Conservation (phyloP, 179 eudicot species). For the Monotropa hypopitys region DNA sequence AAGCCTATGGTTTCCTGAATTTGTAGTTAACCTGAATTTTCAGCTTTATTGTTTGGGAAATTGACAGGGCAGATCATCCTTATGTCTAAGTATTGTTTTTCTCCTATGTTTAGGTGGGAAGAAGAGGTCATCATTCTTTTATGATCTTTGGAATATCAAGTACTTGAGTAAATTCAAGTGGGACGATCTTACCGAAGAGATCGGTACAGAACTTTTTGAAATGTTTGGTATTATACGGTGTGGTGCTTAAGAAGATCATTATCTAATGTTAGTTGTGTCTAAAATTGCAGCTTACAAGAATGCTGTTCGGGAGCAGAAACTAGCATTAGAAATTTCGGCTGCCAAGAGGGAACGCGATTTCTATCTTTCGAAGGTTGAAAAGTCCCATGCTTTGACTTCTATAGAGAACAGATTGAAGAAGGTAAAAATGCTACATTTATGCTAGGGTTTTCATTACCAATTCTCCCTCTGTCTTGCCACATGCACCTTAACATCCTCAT, state of each 20-base stretch:
- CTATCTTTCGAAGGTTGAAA: conserved; percentile 69
- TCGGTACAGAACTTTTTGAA: conserved; percentile 29
- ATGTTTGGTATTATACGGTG: background rate
- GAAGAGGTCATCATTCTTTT: conserved; percentile 74
- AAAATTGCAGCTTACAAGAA: conserved; percentile 43
- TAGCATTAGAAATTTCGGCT: conserved; percentile 66
- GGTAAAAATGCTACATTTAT: conserved; percentile 27
- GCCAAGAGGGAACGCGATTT: conserved; percentile 79
- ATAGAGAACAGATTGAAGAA: conserved; percentile 75
- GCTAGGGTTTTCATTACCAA: no score
- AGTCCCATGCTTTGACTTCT: conserved; percentile 46
- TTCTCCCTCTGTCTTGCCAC: no score
- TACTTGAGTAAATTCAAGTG: conserved; percentile 95
- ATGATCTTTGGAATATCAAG: conserved; percentile 87
- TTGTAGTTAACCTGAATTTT: background rate
- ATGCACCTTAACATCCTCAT: no score
- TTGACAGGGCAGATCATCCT: background rate
- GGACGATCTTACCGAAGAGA: conserved; percentile 88
- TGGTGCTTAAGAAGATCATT: background rate
- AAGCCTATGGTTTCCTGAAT: background rate
- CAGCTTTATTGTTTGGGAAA: background rate
- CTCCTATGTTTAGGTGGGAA: conserved; percentile 51
- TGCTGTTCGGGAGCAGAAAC: conserved; percentile 69
- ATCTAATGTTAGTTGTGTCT: background rate
- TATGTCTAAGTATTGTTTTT: background rate